Conservation (phyloP, 75 land plant genomes). For the Isoetes taiwanensis region DNA sequence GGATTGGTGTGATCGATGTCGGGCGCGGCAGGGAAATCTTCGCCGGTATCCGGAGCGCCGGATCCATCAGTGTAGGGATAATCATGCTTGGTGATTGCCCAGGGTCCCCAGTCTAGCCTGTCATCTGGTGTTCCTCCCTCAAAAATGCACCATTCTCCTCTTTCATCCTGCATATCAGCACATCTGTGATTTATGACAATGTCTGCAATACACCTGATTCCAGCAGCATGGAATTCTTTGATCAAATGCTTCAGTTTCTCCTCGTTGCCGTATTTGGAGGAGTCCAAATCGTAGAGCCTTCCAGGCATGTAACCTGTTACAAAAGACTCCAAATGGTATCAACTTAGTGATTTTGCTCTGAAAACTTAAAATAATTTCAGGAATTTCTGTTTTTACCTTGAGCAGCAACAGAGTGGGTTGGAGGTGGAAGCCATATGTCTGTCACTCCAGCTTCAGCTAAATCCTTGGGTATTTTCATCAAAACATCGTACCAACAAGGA, state of each 20-base stretch:
- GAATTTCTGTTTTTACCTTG: slow-evolving; percentile 27
- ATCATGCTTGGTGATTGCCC: slow-evolving; percentile 36
- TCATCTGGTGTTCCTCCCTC: slow-evolving; percentile 59
- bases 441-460: slow-evolving; percentile 48
- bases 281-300: slow-evolving; percentile 43
- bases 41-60: slow-evolving; percentile 55
- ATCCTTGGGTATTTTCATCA: slow-evolving; percentile 24
- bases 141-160: slow-evolving; percentile 60
- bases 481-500: slow-evolving; percentile 47
- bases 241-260: slow-evolving; percentile 39
- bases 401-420: slow-evolving; percentile 42
- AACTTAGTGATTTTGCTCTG: background rate
- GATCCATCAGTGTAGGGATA: slow-evolving; percentile 33
- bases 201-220: slow-evolving; percentile 54
- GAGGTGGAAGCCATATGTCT: slow-evolving; percentile 69
- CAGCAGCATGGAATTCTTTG: slow-evolving; percentile 20
- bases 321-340: too few relatives aligned
- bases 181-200: slow-evolving; percentile 74
- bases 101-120: slow-evolving; percentile 65
- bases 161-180: slow-evolving; percentile 34
- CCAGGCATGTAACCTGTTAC: slow-evolving; percentile 71
- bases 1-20: slow-evolving; percentile 74
- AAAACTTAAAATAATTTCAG: background rate
- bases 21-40: slow-evolving; percentile 42
- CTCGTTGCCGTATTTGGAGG: slow-evolving; percentile 45